phyloP scores from a whole-genome alignment of 176 grass and related monocot species.

The Urochloa ruziziensis region DNA sequence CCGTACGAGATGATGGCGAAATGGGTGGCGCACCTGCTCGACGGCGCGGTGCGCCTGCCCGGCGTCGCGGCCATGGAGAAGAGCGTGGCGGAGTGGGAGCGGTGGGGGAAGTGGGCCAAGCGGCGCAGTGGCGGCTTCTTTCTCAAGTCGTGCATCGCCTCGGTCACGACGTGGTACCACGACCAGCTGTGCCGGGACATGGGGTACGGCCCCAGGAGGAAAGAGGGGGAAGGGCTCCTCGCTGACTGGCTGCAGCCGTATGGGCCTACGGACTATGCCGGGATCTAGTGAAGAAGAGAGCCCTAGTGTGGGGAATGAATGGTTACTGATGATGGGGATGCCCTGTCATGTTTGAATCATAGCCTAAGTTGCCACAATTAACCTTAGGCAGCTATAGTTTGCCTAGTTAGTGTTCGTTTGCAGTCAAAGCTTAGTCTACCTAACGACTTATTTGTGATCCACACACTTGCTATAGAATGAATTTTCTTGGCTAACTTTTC shows the following conservation, averaged over 20 bases:
- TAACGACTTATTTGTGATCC: too few species aligned
- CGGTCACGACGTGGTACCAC: constrained; percentile 39
- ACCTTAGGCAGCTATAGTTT: too few species aligned
- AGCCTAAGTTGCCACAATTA: too few species aligned
- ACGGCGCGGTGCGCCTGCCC: constrained; percentile 34
- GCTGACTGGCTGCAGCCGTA: constrained; percentile 44
- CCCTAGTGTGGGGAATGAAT: too few species aligned
- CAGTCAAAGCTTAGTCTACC: too few species aligned
- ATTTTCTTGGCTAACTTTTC: too few species aligned
- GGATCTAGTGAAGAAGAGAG: background rate
- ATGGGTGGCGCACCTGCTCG: constrained; percentile 44
- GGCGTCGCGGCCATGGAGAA: constrained; percentile 38
- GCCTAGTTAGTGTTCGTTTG: too few species aligned
- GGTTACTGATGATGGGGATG: too few species aligned
- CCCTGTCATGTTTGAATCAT: too few species aligned
- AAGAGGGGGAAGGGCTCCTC: constrained; percentile 5
- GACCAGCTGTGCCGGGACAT: constrained; percentile 47
- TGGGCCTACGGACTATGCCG: background rate
- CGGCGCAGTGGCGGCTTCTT: background rate
- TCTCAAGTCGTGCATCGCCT: background rate
- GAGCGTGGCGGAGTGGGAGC: constrained; percentile 32
- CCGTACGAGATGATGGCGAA: constrained; percentile 35
- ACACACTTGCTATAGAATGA: too few species aligned
- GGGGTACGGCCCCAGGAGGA: constrained; percentile 37
- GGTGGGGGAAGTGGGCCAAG: constrained; percentile 10